phyloP scores from a whole-genome alignment of 257 asterid species.

The Penstemon newberryi region DNA sequence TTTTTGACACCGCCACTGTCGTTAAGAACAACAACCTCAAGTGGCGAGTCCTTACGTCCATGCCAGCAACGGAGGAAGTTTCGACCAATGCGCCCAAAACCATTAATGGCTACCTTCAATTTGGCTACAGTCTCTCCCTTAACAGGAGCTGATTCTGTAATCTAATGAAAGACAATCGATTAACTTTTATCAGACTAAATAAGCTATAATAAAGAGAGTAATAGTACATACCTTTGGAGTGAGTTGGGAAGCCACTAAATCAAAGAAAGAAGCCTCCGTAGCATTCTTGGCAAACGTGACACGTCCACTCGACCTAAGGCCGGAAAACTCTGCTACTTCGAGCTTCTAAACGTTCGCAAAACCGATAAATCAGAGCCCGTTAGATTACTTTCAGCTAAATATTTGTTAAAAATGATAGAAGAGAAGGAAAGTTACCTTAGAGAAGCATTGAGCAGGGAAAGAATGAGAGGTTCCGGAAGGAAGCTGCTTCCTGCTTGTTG shows the following conservation, averaged over 20 bases:
- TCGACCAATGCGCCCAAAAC: conserved; percentile 91
- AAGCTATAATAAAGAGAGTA: too few relatives aligned
- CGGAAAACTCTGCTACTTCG: conserved; percentile 68
- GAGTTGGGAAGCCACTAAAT: conserved; percentile 68
- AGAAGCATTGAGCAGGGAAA: conserved; percentile 63
- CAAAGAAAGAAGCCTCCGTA: conserved; percentile 62
- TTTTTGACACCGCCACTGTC: conserved; percentile 96
- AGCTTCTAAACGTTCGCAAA: conserved; percentile 46
- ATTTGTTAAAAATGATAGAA: neutral
- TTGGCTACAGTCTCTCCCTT: conserved; percentile 84
- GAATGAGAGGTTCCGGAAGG: conserved; percentile 52
- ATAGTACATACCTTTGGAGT: conserved; percentile 48
- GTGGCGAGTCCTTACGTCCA: conserved; percentile 88
- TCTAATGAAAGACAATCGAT: conserved; percentile 32
- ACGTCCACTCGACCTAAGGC: conserved; percentile 64
- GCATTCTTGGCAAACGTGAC: conserved; percentile 50
- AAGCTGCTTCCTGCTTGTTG: conserved; percentile 53
- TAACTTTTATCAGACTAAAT: too few relatives aligned
- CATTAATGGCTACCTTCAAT: conserved; percentile 86
- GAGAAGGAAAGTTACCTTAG: conserved; percentile 47
- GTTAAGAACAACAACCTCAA: conserved; percentile 76
- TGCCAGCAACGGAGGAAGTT: conserved; percentile 99
- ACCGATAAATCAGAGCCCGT: conserved; percentile 6
- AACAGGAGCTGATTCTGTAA: conserved; percentile 53
- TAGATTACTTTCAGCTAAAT: neutral